A percentile compares a stretch with the other conserved stretches of the same genome.
Evolutionary conservation across 2,329 filamentous ascomycete genomes (phyloP).

Genomic region (Aspergillaceae sp.): DNA sequence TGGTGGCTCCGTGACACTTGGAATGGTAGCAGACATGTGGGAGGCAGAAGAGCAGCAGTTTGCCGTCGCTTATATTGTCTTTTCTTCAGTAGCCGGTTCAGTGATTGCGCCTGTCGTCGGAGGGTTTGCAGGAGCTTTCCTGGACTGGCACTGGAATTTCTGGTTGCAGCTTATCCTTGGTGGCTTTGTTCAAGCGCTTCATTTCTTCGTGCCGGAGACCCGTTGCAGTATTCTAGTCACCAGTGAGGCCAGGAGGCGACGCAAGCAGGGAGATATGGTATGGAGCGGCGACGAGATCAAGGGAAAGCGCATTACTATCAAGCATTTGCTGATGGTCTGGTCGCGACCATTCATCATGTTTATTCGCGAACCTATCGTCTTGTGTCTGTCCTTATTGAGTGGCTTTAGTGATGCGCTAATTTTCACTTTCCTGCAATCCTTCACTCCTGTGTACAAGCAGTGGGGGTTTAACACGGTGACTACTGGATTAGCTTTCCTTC

Average conservation of each 20-base stretch:
- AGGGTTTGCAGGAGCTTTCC: conserved; percentile 42
- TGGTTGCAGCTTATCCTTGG: conserved; percentile 56
- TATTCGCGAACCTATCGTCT: conserved; percentile 55
- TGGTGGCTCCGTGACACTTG: conserved; percentile 56
- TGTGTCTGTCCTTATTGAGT: conserved; percentile 52
- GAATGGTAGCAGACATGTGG: conserved; percentile 58
- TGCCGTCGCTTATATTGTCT: conserved; percentile 53
- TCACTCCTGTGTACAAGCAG: conserved; percentile 50
- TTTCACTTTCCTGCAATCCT: conserved; percentile 59
- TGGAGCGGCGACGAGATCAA: conserved; percentile 66
- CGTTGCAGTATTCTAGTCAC: conserved; percentile 51
- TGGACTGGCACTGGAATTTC: conserved; percentile 53
- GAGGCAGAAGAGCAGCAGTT: conserved; percentile 49
- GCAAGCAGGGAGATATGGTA: conserved; percentile 51
- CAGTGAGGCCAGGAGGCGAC: conserved; percentile 48
- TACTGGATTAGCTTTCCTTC: conserved; percentile 46
- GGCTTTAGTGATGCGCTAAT: conserved; percentile 59
- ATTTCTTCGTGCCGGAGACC: conserved; percentile 48
- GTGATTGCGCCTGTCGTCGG: conserved; percentile 42
- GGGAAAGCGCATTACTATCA: conserved; percentile 45
- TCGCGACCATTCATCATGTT: conserved; percentile 57
- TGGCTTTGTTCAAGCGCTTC: conserved; percentile 43
- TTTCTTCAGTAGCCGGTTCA: conserved; percentile 49
- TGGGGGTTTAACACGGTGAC: conserved; percentile 48
- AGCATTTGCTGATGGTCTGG: conserved; percentile 52